Evolutionary conservation across 2,329 filamentous ascomycete genomes (phyloP), one percentile per base, ranked within the genome.

Genomic region (Cladosporium phlei): DNA sequence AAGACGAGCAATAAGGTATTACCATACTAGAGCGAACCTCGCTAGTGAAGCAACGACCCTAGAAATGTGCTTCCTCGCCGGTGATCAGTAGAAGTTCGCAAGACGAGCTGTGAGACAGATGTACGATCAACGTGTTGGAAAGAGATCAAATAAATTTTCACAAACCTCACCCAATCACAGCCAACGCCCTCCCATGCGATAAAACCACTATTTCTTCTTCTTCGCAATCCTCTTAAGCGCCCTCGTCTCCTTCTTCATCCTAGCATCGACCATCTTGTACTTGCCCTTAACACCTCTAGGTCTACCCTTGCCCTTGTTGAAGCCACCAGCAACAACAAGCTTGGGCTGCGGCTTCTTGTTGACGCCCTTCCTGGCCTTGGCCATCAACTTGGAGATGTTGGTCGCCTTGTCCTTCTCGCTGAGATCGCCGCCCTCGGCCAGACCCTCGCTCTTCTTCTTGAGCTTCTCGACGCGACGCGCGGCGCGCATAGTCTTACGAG

Each of bases 361-460:
- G 7, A 51, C 50, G 32, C 55, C 56, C 54, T 87, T 89, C 43
- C 78, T 77, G 7, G 89, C 88, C 66, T 83, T 86, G 60, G 80
- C 80, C 72, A 97, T 84, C 64, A 98, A 68, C 66, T 84, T 88
- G 20, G 80, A 70, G 60, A 98, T 96, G 51, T 78, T 85, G 54
- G 83, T 80, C 2, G 90, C 87, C 77, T 98, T 98, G 68, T 98
- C 94, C 70, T 89, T 89, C 74, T 98, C 93, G 11, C 86, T 95
- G 75, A 96, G 81, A 40, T 86, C 86, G 66, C 96, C 91, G 56
- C 95, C 91, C 49, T 89, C 87, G 16, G 83, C 85, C 40, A 98
- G 71, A 59, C 95, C 71, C 29, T 94, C 90, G n/a, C 83, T 88
- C 78, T 98, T 98, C 82, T 94, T 95, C 73, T 89, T 88, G 54